Evolutionary conservation across 202 grass and related monocot genomes (phyloP), one percentile per base, ranked within the genome.

Genomic region (Hordeum pubiflorum): DNA sequence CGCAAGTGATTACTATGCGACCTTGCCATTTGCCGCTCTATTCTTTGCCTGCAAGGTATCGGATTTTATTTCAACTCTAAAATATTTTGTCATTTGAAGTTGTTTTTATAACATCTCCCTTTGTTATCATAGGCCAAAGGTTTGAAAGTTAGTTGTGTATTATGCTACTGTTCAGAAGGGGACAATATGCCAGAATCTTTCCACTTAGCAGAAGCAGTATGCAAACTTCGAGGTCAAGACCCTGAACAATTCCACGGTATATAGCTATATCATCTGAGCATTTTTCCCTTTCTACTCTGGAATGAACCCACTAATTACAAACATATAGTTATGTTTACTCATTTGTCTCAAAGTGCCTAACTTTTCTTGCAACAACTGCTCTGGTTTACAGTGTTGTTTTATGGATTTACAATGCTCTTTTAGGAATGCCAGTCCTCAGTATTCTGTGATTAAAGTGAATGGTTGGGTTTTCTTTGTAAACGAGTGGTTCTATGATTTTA

Each of bases 111-210:
- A 50, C 79, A 34, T 77, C 7, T 72, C 18, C 78, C 40, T 84
- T 5, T 40, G 66, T 75, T 67, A 24, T 84, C 21, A 58, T 55
- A 97, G 94, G 88, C 84, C 61, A 93, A 91, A 87, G 90, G 88
- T n/a, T 33, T 94, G 80, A 92, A 90, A 84, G 92, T 97, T 75
- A 92, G 84, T 41, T 97, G 94, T 78, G 79, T 94, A 62, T 75
- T 93, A 74, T 89, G 94, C 74, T 97, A 97, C 80, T 97, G 94
- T 68, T 97, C 94, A 36, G 95, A 97, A 90, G 95, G 92, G n/a
- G 92, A 94, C 61, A 97, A 94, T 79, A 89, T 97, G 65, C 86
- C 90, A 86, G 92, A 97, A 81, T 92, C 95, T 54, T 97, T 97
- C 74, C 88, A 92, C 46, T 91, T 94, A 72, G 82, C 92, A 68